These are phyloP conservation scores for Paspalum notatum DNA, from an alignment of 176 grass and related monocot genomes.

Conservation along the genomic window DNA sequence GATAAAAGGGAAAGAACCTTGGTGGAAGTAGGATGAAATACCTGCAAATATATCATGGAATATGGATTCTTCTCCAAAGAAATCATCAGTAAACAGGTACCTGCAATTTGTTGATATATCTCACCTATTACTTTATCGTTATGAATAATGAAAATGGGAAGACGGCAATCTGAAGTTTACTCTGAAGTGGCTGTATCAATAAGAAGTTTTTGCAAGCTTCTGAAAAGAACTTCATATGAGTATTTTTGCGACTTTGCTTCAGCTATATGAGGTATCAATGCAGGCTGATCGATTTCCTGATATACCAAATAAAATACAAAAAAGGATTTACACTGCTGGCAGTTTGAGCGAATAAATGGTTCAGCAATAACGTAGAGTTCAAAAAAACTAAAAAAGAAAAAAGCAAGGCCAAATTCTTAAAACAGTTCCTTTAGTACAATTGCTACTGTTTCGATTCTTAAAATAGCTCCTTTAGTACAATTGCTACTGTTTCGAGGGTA, in stretches of 20 bases:
- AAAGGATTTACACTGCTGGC: constrained; percentile 22
- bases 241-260: constrained; percentile 98
- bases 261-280: constrained; percentile 99
- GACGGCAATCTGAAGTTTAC: constrained; percentile 51
- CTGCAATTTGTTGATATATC: constrained; percentile 46
- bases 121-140: constrained; percentile 31
- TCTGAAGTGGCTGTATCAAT: constrained; percentile 98
- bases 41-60: constrained; percentile 99
- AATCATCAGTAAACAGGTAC: constrained; percentile 97
- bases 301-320: constrained; percentile 44
- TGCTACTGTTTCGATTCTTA: background rate
- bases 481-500: background rate
- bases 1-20: background rate
- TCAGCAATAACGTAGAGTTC: background rate
- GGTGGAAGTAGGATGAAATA: constrained; percentile 43
- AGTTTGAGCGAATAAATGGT: constrained; percentile 20
- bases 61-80: constrained; percentile 90
- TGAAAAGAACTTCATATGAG: constrained; percentile 99
- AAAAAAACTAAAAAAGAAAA: background rate
- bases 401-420: constrained; percentile 3
- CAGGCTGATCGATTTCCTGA: constrained; percentile 98
- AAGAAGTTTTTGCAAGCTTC: constrained; percentile 98
- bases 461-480: constrained; percentile 15
- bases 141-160: background rate
- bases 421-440: constrained; percentile 7